Evolutionary conservation across 148 eudicot species (phyloP).

Genomic region (Diospyros kaki): DNA sequence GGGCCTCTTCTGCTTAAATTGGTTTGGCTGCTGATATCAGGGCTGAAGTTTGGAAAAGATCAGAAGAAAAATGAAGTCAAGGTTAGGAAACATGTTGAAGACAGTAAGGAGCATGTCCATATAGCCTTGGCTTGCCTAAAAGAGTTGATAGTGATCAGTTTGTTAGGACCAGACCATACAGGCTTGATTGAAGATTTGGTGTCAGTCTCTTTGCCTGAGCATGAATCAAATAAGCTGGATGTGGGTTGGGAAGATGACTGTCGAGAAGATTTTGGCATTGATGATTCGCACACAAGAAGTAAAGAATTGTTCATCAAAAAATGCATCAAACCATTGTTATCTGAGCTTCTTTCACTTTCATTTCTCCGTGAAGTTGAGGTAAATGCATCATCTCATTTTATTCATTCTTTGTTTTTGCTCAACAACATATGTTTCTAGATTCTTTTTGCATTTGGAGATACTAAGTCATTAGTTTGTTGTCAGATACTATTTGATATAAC

Average conservation of each 20-base stretch:
- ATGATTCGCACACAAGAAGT: constrained; percentile 27
- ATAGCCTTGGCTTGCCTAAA: constrained; percentile 43
- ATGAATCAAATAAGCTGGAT: constrained; percentile 15
- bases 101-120: constrained; percentile 32
- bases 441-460: neutral
- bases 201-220: constrained; percentile 25
- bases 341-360: constrained; percentile 38
- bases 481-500: constrained; percentile 48
- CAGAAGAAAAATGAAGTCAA: constrained; percentile 31
- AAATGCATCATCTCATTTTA: constrained; percentile 12
- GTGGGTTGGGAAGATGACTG: constrained; percentile 18
- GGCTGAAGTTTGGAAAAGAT: constrained; percentile 20
- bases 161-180: constrained; percentile 22
- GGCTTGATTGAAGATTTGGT: constrained; percentile 32
- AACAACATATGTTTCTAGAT: neutral
- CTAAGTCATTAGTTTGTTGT: neutral
- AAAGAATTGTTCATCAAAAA: constrained; percentile 32
- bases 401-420: neutral
- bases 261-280: constrained; percentile 19
- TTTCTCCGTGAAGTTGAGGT: constrained; percentile 51
- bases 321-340: constrained; percentile 35
- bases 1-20: constrained; percentile 40
- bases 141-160: constrained; percentile 32
- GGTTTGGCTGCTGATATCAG: constrained; percentile 32
- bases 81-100: constrained; percentile 38